Conservation (phyloP, 306 rosid genomes). For the apple (Malus domestica) region DNA sequence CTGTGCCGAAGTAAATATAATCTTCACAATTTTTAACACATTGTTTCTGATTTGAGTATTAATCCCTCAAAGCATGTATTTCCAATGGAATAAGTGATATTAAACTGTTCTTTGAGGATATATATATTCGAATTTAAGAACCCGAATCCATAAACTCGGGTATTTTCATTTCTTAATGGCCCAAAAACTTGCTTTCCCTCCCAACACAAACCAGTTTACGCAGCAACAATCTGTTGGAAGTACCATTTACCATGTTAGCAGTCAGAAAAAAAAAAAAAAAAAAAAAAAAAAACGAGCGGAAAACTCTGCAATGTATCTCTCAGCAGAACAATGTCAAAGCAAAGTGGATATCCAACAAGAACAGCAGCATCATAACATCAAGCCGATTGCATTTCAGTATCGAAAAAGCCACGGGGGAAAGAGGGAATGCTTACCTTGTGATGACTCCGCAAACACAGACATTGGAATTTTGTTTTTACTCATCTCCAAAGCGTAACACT, state of each 20-base stretch:
- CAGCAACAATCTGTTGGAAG: background rate
- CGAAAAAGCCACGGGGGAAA: background rate
- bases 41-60: background rate
- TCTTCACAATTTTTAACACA: background rate
- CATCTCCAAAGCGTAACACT: conserved; percentile 60
- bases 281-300: background rate
- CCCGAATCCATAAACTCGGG: background rate
- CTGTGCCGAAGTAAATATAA: background rate
- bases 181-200: background rate
- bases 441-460: conserved; percentile 74
- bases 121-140: background rate
- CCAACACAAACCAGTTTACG: background rate
- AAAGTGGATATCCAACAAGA: background rate
- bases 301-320: background rate
- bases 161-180: background rate
- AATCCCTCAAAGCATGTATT: background rate
- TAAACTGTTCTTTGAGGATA: background rate
- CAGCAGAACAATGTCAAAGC: background rate
- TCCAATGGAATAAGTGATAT: background rate
- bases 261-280: background rate
- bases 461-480: conserved; percentile 56
- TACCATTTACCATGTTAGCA: background rate
- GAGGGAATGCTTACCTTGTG: conserved; percentile 44
- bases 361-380: background rate
- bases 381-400: background rate